phyloP scores from a whole-genome alignment of 2,329 filamentous ascomycete species.

The Metarhizium anisopliae region DNA sequence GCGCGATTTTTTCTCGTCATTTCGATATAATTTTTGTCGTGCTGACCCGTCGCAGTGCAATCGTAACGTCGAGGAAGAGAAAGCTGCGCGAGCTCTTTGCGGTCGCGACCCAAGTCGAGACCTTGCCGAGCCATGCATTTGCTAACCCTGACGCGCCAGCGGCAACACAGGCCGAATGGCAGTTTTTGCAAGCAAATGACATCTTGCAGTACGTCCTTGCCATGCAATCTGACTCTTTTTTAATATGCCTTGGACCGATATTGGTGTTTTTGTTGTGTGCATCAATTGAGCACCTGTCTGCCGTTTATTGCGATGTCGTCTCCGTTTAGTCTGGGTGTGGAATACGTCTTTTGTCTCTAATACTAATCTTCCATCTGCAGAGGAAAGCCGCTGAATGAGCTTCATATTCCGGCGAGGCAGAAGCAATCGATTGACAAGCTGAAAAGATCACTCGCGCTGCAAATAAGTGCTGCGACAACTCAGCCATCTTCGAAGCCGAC shows the following conservation, averaged over 20 bases:
- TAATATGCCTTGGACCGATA: conserved; percentile 3
- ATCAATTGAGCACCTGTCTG: not conserved
- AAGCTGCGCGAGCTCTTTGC: conserved; percentile 82
- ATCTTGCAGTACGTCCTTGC: conserved; percentile 46
- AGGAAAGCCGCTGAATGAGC: conserved; percentile 39
- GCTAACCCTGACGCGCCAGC: conserved; percentile 48
- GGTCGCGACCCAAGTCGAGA: conserved; percentile 62
- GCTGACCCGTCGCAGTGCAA: conserved; percentile 48
- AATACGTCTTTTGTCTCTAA: not conserved
- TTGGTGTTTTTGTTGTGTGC: not conserved
- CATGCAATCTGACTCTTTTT: conserved; percentile 11
- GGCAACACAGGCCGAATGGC: conserved; percentile 40
- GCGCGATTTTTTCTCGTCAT: conserved; percentile 40
- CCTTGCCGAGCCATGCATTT: conserved; percentile 50
- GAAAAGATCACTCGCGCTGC: conserved; percentile 27
- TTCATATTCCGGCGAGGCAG: conserved; percentile 41
- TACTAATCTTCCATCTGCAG: conserved; percentile 11
- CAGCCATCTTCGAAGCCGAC: conserved; percentile 7
- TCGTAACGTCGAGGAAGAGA: conserved; percentile 78
- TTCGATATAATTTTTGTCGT: conserved; percentile 33
- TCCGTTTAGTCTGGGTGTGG: not conserved
- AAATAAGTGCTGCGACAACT: conserved; percentile 13
- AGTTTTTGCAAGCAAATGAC: conserved; percentile 48
- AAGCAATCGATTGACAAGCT: conserved; percentile 34
- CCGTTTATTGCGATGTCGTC: not conserved